Percentiles rank a stretch among this genome's conserved stretches.
phyloP scores from a whole-genome alignment of 768 basidiomycete species.

The Strobilomyces confusus region DNA sequence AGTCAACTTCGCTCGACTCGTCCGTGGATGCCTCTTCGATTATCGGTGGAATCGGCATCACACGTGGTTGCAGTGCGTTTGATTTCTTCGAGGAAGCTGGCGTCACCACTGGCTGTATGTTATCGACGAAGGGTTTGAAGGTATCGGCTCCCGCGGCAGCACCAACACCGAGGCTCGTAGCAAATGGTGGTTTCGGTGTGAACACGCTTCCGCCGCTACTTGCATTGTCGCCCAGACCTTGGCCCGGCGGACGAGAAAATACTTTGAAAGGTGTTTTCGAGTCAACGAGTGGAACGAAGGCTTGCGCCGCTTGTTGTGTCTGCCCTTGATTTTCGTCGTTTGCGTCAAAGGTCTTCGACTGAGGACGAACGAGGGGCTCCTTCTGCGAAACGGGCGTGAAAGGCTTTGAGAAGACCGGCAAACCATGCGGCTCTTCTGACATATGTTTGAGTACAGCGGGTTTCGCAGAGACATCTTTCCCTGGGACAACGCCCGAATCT shows the following conservation, averaged over 20 bases:
- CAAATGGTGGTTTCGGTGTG: slow-evolving; percentile 41
- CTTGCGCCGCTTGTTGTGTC: slow-evolving; percentile 24
- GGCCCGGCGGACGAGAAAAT: slow-evolving; percentile 60
- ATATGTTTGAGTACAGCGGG: slow-evolving; percentile 30
- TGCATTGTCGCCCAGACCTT: slow-evolving; percentile 38
- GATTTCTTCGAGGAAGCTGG: slow-evolving; percentile 21
- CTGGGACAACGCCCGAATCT: slow-evolving; percentile 29
- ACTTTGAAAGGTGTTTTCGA: slow-evolving; percentile 49
- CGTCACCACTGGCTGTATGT: slow-evolving; percentile 10
- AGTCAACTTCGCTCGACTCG: slow-evolving; percentile 30
- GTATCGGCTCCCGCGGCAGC: slow-evolving; percentile 7
- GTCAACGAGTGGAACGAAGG: slow-evolving; percentile 42
- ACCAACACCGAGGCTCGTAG: slow-evolving; percentile 5
- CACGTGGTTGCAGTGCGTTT: slow-evolving; percentile 19
- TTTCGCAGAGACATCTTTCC: slow-evolving; percentile 21
- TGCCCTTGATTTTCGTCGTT: slow-evolving; percentile 18
- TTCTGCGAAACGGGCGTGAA: slow-evolving; percentile 55
- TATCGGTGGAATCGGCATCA: slow-evolving; percentile 14
- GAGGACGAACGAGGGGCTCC: slow-evolving; percentile 30
- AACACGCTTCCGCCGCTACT: slow-evolving; percentile 30
- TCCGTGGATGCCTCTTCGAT: slow-evolving; percentile 30
- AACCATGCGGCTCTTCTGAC: slow-evolving; percentile 34
- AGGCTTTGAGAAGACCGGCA: slow-evolving; percentile 55
- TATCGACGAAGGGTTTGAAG: slow-evolving; percentile 39
- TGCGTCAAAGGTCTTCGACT: slow-evolving; percentile 16